Evolutionary conservation across 202 grass and related monocot species (phyloP).

Genomic region (Saccharum hybrid): DNA sequence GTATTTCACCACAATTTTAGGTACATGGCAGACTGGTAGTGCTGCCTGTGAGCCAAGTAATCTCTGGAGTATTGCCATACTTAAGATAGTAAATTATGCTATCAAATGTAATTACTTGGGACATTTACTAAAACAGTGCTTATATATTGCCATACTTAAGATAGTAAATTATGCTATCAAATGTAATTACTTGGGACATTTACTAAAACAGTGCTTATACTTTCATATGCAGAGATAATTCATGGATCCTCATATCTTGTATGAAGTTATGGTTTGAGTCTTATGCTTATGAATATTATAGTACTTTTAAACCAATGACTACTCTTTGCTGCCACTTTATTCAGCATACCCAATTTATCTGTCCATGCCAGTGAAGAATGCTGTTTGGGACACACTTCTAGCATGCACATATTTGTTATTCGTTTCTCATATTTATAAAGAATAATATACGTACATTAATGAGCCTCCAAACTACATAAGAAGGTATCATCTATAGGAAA

Average conservation of each 20-base stretch:
- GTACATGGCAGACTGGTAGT: background rate
- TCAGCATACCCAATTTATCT: slow-evolving; percentile 5
- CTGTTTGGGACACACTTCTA: slow-evolving; percentile 16
- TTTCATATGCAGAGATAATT: slow-evolving; percentile 18
- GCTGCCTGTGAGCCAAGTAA: background rate
- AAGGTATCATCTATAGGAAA: background rate
- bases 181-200: background rate
- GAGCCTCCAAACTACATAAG: background rate
- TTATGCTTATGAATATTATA: background rate
- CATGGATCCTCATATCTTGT: background rate
- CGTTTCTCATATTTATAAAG: background rate
- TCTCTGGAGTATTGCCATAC: background rate
- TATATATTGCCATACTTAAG: background rate
- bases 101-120: too few relatives aligned
- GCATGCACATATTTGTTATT: background rate
- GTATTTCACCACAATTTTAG: background rate
- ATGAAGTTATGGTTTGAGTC: background rate
- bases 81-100: too few relatives aligned
- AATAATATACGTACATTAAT: background rate
- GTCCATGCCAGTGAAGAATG: background rate
- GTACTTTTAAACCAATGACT: background rate
- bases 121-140: too few relatives aligned
- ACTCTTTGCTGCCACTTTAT: background rate
- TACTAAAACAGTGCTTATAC: background rate
- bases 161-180: background rate